Base-by-base conservation (phyloP, 306 rosid species). In the Medicago lupulina region DNA sequence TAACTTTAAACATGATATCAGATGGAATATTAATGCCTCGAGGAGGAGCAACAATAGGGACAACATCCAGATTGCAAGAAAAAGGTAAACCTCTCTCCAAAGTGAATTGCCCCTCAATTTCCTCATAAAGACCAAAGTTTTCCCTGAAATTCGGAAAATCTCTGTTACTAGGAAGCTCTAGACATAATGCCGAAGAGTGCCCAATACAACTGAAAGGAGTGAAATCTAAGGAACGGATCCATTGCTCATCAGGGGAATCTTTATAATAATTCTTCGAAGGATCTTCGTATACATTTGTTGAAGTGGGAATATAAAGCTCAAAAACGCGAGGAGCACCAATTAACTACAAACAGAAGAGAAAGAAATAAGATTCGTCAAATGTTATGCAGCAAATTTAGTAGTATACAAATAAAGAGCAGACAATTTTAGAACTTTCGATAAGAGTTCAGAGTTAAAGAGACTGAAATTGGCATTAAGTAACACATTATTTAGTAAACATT, bases 191-290 rank as follows among this genome's bases (percentile, higher is more conserved):
- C 36, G 90, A 83, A 58, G 97, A 93, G 82, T 93, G 91, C 46
- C 97, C 96, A 68, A 93, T 87, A 58, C 81, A 49, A 41, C 72
- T 47, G 9, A 25, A 44, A 16, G 83, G 85, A 75, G 98, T 87
- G 80, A 93, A 91, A 88, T 93, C 98, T 70, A 65, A 70, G 41
- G 96, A 68, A 41, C 97, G 81, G 54, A 87, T 75, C 93, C 97
- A 93, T 15, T 88, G 87, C 3, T 88, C 97, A 75, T 89, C 90
- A 46, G 79, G 76, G 11, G 8, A 11, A 18, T 89, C 85, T 81
- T 8, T 53, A 41, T 0, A 84, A 62, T 4, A 93, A 80, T 85
- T 86, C 77, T 39, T 3, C 14, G 3, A 0, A 25, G 90, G 92
- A 72, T 83, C 50, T 0, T 82, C 88, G 62, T 0, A 83, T 40